Base-by-base conservation (phyloP, 371 early-diverging fungal genomes). In the Rhizomucor pusillus region DNA sequence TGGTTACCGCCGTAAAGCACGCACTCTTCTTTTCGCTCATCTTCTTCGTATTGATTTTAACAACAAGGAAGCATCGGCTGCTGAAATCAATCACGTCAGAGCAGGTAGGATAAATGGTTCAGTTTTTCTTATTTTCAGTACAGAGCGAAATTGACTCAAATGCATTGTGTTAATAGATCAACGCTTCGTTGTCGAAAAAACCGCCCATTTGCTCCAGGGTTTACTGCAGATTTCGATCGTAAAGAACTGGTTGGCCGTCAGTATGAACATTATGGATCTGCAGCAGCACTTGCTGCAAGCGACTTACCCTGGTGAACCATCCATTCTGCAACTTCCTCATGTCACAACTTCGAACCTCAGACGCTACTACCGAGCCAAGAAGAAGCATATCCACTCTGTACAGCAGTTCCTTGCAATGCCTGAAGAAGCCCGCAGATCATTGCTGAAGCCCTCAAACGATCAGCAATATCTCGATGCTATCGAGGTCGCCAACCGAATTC, bases 151-250 rank as follows among this genome's bases (percentile, higher is more conserved):
- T 29, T 47, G 25, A 47, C 1, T 13, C 16, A 23, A n/a, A n/a
- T 34, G 34, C 16, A 43, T 50, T 22, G 11, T 20, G 0, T 16
- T 9, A 16, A 56, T 60, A 69, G 91, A 91, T 63, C 89, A 89
- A 80, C 77, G 72, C 50, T 80, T 81, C 55, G 87, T 93, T 53
- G 79, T 91, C 12, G 78, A 82, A 54, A 85, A 77, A 46, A 75
- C 89, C 10, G 70, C 88, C 47, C 87, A 85, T 46, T 76, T 97
- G 29, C 66, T 90, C 25, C 82, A 82, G 51, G 97, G 97, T 34
- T 60, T 96, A 63, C 71, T 92, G 37, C 95, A 94, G 62, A 93
- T 97, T 47, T 80, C 96, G 13, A 80, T 86, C 34, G 87, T 92
- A 12, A 88, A 92, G 61, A 85, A 85, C 54, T 93, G 93, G 93